Conservation (phyloP, 345 rosid species). For the Euphorbia peplus region DNA sequence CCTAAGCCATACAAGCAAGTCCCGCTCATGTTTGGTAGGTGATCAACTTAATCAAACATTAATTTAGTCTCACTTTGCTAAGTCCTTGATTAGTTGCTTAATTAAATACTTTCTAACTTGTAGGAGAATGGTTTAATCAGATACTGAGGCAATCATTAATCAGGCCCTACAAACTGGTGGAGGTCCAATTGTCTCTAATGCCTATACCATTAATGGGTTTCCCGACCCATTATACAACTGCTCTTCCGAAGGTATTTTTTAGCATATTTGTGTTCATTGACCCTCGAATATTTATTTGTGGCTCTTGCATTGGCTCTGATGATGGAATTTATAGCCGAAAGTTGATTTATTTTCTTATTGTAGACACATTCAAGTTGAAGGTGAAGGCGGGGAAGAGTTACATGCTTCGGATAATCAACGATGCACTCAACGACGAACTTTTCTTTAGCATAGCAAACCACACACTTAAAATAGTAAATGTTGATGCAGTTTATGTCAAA, state of each 20-base stretch:
- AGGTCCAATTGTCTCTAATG: constrained; percentile 33
- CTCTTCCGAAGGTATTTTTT: constrained; percentile 22
- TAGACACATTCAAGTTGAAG: constrained; percentile 29
- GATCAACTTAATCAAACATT: background rate
- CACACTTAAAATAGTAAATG: constrained; percentile 18
- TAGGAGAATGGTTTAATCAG: constrained; percentile 35
- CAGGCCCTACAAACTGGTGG: constrained; percentile 27
- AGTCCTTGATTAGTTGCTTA: background rate
- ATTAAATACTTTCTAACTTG: background rate
- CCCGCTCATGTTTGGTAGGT: constrained; percentile 27
- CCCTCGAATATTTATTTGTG: too few species aligned
- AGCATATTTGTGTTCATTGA: too few species aligned
- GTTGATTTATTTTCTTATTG: background rate
- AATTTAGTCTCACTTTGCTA: background rate
- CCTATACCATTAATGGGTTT: constrained; percentile 27
- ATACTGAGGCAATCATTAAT: constrained; percentile 23
- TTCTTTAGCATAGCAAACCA: constrained; percentile 30
- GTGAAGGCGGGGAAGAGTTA: constrained; percentile 26
- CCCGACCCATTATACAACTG: constrained; percentile 30
- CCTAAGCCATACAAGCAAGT: constrained; percentile 28
- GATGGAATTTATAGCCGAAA: background rate
- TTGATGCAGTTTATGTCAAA: constrained; percentile 25
- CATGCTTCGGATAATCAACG: constrained; percentile 27
- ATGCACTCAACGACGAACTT: constrained; percentile 29
- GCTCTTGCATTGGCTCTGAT: too few species aligned